Evolutionary conservation across 495 filamentous ascomycete genomes (phyloP).

Genomic region (Clavariopsis aquatica): DNA sequence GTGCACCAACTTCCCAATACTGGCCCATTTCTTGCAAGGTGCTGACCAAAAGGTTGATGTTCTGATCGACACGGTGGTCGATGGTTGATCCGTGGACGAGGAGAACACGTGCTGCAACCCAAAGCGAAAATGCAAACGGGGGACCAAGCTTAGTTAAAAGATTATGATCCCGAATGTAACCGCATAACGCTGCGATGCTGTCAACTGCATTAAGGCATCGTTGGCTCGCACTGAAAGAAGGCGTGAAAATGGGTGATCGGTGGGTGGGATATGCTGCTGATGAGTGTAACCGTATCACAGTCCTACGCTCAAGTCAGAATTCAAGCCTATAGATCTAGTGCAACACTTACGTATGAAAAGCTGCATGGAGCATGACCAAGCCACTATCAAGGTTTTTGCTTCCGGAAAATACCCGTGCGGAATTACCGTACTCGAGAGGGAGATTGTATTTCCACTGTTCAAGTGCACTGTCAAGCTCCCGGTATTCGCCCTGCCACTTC

Average conservation of each 20-base stretch:
- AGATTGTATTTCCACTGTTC: slow-evolving; percentile 81
- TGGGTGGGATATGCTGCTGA: slow-evolving; percentile 89
- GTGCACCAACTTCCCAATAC: slow-evolving; percentile 79
- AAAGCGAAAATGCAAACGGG: slow-evolving; percentile 85
- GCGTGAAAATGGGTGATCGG: slow-evolving; percentile 79
- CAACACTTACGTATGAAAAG: slow-evolving; percentile 63
- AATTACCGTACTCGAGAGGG: slow-evolving; percentile 78
- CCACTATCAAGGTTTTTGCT: slow-evolving; percentile 70
- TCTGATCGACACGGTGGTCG: slow-evolving; percentile 73
- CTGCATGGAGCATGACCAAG: slow-evolving; percentile 88
- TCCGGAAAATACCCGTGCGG: slow-evolving; percentile 68
- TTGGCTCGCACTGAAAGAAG: slow-evolving; percentile 79
- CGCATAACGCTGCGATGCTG: slow-evolving; percentile 74
- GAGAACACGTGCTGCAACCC: slow-evolving; percentile 84
- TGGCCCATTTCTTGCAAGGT: slow-evolving; percentile 75
- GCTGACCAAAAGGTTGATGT: slow-evolving; percentile 77
- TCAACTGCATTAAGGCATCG: slow-evolving; percentile 79
- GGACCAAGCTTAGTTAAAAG: slow-evolving; percentile 79
- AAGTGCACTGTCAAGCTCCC: slow-evolving; percentile 74
- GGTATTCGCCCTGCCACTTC: slow-evolving; percentile 83
- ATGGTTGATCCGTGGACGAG: slow-evolving; percentile 87
- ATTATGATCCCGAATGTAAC: slow-evolving; percentile 69
- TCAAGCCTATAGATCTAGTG: not conserved
- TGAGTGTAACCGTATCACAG: slow-evolving; percentile 87
- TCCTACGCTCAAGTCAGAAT: slow-evolving; percentile 53